Conservation (phyloP, 2,329 filamentous ascomycete genomes). For the Corniculantispora saksenae region DNA sequence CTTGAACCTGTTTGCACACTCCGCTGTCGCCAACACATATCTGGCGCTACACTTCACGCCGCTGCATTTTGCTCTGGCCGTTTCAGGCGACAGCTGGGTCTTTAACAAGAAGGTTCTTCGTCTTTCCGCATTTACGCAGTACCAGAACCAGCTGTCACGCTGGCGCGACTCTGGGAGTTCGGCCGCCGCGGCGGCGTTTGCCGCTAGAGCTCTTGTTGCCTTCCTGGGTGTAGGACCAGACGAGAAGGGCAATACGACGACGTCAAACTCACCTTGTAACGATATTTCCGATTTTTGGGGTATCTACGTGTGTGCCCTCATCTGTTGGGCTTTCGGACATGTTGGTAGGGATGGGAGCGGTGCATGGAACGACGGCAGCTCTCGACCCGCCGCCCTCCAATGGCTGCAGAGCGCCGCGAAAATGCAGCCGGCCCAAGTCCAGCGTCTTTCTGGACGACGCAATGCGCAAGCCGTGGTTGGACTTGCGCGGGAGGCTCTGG, state of each 20-base stretch:
- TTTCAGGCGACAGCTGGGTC: conserved; percentile 60
- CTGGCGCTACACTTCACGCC: conserved; percentile 60
- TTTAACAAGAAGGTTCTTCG: conserved; percentile 55
- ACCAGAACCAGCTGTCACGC: conserved; percentile 46
- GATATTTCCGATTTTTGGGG: conserved; percentile 56
- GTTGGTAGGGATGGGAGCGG: conserved; percentile 22
- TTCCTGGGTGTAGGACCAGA: conserved; percentile 39
- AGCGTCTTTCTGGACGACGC: conserved; percentile 39
- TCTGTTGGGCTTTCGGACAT: conserved; percentile 60
- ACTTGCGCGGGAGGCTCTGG: conserved; percentile 48
- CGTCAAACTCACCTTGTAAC: conserved; percentile 26
- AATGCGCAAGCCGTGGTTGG: conserved; percentile 49
- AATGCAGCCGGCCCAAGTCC: conserved; percentile 41
- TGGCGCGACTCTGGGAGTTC: conserved; percentile 50
- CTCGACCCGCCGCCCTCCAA: conserved; percentile 31
- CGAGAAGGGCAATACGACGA: not conserved
- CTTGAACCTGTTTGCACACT: conserved; percentile 45
- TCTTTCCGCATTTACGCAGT: conserved; percentile 45
- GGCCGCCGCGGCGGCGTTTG: conserved; percentile 48
- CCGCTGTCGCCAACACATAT: conserved; percentile 53
- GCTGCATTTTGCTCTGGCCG: conserved; percentile 57
- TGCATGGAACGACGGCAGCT: conserved; percentile 25
- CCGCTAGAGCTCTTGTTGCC: conserved; percentile 51
- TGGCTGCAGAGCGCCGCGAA: conserved; percentile 46
- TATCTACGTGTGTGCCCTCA: conserved; percentile 57